Base-by-base conservation (phyloP, 139 green algal genomes). In the Limnomonas spitsbergensis region DNA sequence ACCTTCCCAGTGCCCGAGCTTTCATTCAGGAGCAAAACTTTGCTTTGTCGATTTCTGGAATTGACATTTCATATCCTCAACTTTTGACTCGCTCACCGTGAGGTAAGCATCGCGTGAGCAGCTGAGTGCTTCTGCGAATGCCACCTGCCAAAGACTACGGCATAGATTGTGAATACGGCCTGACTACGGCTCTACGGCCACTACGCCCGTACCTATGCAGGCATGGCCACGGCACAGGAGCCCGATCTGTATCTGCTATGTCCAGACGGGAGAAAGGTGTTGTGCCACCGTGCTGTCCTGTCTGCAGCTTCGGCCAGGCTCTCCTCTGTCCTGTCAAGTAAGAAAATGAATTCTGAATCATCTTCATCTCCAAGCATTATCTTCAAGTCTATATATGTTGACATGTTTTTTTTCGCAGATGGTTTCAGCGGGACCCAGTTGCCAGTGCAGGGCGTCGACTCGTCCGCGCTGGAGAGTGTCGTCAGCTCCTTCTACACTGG, bases 391-490 rank as follows among this genome's bases (percentile, higher is more conserved):
- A n/a, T n/a, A n/a, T n/a, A n/a, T n/a, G n/a, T n/a, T n/a, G n/a
- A n/a, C n/a, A n/a, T n/a, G n/a, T n/a, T n/a, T n/a, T n/a, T n/a
- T n/a, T n/a, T n/a, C n/a, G n/a, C n/a, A n/a, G n/a, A 61, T 14
- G 47, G 47, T 61, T 61, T 20, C 47, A 61, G 47, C 14, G 47
- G 14, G 47, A 61, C 20, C 47, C n/a, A 89, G 78, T 77, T 89
- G 39, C 85, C 85, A 31, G 82, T 89, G 3, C 78, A 73, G 47
- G 85, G 85, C 2, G 85, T 89, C 37, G 85, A 89, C 40, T 76
- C 77, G 0, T 66, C 69, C 9, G 82, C 80, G 31, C 69, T 89
- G 34, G 69, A 87, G 53, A 4, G 32, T 0, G 68, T 87, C 32
- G 53, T 89, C n/a, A 38, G 14, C 73, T 78, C 35, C 32, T 78